Percentiles rank a stretch among this genome's conserved stretches.
phyloP scores from a whole-genome alignment of 2,329 filamentous ascomycete species.

The Cytospora piceicola region DNA sequence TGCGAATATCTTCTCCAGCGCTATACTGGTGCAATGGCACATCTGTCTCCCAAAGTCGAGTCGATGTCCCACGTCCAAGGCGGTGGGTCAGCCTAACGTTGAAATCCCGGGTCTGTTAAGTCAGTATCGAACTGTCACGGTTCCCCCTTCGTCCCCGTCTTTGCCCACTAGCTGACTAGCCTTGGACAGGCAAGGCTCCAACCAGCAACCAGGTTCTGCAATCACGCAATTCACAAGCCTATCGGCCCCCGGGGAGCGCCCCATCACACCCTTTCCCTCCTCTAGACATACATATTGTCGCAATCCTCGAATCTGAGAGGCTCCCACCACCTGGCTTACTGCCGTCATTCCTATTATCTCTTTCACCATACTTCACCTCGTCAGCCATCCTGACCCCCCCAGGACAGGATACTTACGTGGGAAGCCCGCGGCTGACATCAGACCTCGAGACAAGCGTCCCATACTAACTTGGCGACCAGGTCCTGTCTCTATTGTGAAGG shows the following conservation, averaged over 20 bases:
- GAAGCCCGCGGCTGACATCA: slow-evolving; percentile 9
- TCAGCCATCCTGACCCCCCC: slow-evolving; percentile 13
- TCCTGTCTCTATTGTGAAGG: neutral
- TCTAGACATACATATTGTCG: slow-evolving; percentile 29
- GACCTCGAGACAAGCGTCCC: neutral
- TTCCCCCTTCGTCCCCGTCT: neutral
- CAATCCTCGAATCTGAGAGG: slow-evolving; percentile 24
- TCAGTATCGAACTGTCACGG: neutral
- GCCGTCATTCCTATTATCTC: slow-evolving; percentile 16
- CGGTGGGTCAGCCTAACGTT: slow-evolving; percentile 1
- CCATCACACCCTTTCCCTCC: slow-evolving; percentile 23
- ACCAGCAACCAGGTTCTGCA: slow-evolving; percentile 15
- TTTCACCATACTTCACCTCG: slow-evolving; percentile 19
- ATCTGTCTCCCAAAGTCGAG: neutral
- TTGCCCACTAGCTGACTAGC: slow-evolving; percentile 24
- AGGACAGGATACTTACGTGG: slow-evolving; percentile 11
- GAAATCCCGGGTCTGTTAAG: neutral
- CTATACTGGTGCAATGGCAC: slow-evolving; percentile 1
- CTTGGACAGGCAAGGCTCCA: slow-evolving; percentile 26
- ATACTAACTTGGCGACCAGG: neutral
- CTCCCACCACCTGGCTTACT: slow-evolving; percentile 20
- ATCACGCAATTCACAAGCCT: slow-evolving; percentile 36
- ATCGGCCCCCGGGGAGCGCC: slow-evolving; percentile 26
- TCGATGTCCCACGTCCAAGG: slow-evolving; percentile 1
- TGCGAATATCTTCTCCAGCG: slow-evolving; percentile 10